phyloP scores from a whole-genome alignment of 352 stramenopile genomes.

The Phytophthora tubulina region DNA sequence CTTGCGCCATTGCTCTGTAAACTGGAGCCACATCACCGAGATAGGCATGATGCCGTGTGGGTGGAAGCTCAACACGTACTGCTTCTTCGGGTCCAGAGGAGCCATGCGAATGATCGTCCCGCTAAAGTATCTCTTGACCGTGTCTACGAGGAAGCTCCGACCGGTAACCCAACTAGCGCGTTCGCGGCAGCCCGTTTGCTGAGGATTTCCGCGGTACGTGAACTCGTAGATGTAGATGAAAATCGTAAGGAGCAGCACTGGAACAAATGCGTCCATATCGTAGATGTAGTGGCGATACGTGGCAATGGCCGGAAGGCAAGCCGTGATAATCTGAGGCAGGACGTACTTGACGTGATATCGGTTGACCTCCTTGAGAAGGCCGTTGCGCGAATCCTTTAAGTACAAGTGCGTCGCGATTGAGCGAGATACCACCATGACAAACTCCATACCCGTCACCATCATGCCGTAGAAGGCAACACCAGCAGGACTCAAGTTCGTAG shows the following conservation, averaged over 20 bases:
- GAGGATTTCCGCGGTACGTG: slow-evolving; percentile 72
- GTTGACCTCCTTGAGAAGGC: slow-evolving; percentile 54
- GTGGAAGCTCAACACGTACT: slow-evolving; percentile 85
- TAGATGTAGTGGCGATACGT: slow-evolving; percentile 66
- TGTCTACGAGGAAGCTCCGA: slow-evolving; percentile 62
- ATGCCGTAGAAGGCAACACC: slow-evolving; percentile 58
- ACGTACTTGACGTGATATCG: slow-evolving; percentile 68
- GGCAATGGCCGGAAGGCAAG: slow-evolving; percentile 50
- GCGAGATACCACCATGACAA: slow-evolving; percentile 67
- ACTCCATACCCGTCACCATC: slow-evolving; percentile 47
- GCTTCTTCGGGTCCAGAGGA: slow-evolving; percentile 60
- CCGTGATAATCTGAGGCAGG: slow-evolving; percentile 49
- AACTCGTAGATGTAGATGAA: slow-evolving; percentile 76
- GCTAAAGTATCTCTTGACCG: slow-evolving; percentile 71
- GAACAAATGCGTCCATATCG: slow-evolving; percentile 51
- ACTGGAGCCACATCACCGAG: slow-evolving; percentile 83
- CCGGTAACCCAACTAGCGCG: slow-evolving; percentile 53
- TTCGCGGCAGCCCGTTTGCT: slow-evolving; percentile 69
- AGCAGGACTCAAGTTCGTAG: slow-evolving; percentile 49
- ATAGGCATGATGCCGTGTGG: slow-evolving; percentile 84
- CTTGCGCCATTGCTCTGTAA: slow-evolving; percentile 69
- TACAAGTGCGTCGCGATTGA: slow-evolving; percentile 69
- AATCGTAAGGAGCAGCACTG: slow-evolving; percentile 54
- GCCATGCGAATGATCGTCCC: slow-evolving; percentile 67
- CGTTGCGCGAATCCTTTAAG: slow-evolving; percentile 65